These are phyloP conservation scores for Hypoxylon intermedium DNA, from an alignment of 495 filamentous ascomycete species.

Conservation along the genomic window DNA sequence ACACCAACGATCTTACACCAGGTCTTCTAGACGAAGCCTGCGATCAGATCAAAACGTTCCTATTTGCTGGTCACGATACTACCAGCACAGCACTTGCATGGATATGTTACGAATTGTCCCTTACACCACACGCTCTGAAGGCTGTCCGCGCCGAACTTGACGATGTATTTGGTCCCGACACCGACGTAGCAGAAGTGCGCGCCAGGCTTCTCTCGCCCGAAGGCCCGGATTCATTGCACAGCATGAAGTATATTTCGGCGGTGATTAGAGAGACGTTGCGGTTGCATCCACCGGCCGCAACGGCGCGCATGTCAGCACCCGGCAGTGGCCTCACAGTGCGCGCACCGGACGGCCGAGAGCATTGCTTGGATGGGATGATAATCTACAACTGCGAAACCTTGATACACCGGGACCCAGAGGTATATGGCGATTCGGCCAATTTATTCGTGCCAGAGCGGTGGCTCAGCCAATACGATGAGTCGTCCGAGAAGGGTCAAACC, in stretches of 20 bases:
- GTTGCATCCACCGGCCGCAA: constrained; percentile 52
- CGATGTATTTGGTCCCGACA: constrained; percentile 43
- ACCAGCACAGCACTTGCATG: constrained; percentile 44
- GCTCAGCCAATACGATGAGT: constrained; percentile 51
- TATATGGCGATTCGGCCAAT: constrained; percentile 62
- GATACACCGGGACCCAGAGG: constrained; percentile 64
- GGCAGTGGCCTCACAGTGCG: constrained; percentile 41
- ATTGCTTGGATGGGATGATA: constrained; percentile 58
- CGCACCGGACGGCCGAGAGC: constrained; percentile 42
- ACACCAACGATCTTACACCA: constrained; percentile 28
- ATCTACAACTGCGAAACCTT: constrained; percentile 60
- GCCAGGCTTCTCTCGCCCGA: constrained; percentile 14
- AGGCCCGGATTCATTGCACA: neutral
- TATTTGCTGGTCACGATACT: constrained; percentile 61
- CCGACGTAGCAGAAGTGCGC: constrained; percentile 32
- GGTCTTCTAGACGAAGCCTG: constrained; percentile 29
- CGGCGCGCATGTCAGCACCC: constrained; percentile 44
- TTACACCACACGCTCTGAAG: constrained; percentile 48
- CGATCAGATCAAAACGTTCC: constrained; percentile 53
- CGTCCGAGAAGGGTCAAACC: no score
- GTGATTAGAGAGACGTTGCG: no score
- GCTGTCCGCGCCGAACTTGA: constrained; percentile 57
- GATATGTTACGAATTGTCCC: constrained; percentile 54
- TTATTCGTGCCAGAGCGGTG: constrained; percentile 68
- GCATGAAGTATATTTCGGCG: neutral